These are phyloP conservation scores for Trichomonas gallinae DNA, from an alignment of 208 protist species.

Conservation along the genomic window DNA sequence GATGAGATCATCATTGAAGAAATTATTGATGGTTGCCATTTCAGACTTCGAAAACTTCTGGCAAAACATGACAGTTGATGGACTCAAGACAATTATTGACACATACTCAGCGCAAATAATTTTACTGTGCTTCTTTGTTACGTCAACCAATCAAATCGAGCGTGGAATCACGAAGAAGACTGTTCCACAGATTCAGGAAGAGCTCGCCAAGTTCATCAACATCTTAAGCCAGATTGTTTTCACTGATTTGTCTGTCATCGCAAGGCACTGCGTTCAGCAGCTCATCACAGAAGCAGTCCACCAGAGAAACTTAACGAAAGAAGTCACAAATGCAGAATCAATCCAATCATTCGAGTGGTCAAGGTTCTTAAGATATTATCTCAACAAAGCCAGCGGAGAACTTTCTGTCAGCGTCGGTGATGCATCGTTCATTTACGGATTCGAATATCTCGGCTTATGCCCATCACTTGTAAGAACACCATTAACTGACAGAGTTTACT, in stretches of 20 bases:
- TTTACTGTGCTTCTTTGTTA: neutral
- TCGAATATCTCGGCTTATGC: slow-evolving; percentile 92
- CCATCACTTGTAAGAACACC: slow-evolving; percentile 93
- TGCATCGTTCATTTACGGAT: slow-evolving; percentile 79
- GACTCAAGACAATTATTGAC: neutral
- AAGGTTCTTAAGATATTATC: slow-evolving; percentile 4
- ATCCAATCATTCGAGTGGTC: slow-evolving; percentile 20
- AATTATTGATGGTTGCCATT: neutral
- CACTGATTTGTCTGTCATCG: neutral
- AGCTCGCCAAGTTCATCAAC: neutral
- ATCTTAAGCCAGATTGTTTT: slow-evolving; percentile 7
- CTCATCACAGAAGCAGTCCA: slow-evolving; percentile 95
- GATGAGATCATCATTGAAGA: slow-evolving; percentile 16
- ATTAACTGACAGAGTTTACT: slow-evolving; percentile 92
- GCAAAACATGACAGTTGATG: neutral
- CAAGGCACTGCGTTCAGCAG: slow-evolving; percentile 45
- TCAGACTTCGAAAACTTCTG: neutral
- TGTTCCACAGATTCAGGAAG: neutral
- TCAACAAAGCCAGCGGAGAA: neutral
- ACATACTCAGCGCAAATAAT: slow-evolving; percentile 25
- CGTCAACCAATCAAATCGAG: neutral
- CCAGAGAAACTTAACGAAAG: slow-evolving; percentile 75
- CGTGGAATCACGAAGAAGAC: neutral
- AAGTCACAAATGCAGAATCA: slow-evolving; percentile 45
- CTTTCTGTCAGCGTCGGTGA: slow-evolving; percentile 45